Evolutionary conservation across 768 basidiomycete genomes (phyloP), one percentile per base, ranked within the genome.

Genomic region (Hysterangium stoloniferum): DNA sequence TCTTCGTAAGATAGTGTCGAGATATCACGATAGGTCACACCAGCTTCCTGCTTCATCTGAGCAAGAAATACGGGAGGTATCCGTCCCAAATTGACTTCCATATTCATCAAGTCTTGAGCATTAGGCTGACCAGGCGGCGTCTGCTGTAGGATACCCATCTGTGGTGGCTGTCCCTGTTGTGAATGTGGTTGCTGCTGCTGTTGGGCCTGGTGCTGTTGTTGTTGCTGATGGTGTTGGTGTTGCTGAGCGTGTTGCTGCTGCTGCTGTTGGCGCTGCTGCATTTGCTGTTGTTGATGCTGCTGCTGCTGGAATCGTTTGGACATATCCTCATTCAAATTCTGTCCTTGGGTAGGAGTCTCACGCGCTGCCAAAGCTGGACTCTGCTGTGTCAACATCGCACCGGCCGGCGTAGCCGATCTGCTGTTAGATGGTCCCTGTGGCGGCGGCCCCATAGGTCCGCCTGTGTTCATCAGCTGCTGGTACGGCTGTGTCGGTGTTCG

Each of bases 351-450:
- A 29, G 75, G 71, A 0, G 73, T 67, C 54, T 74, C 72, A 4
- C 80, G 73, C 29, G 68, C 54, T 4, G 71, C 64, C 56, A 84
- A 35, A 4, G 78, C 79, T 4, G 84, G 83, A 58, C 83, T 85
- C 1, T 62, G 76, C 2, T 78, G 75, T 50, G 67, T 64, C 52
- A 74, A 67, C 63, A 76, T 71, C 31, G 61, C 65, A 6, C 68
- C 64, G 13, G 64, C 69, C 0, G 81, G 79, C 0, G 78, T 74
- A 4, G 64, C 75, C 33, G 82, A 73, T 34, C 82, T 72, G 60
- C 84, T 85, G 4, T 78, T 77, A 5, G 83, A 77, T 43, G 79
- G 70, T 3, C 71, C 74, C 13, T 43, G 38, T 22, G 15, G 4
- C 11, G 49, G 36, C 12, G 19, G 48, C 13, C 24, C 20, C 20